Base-by-base conservation (phyloP, 2,329 filamentous ascomycete species). In the Apiospora sp. region DNA sequence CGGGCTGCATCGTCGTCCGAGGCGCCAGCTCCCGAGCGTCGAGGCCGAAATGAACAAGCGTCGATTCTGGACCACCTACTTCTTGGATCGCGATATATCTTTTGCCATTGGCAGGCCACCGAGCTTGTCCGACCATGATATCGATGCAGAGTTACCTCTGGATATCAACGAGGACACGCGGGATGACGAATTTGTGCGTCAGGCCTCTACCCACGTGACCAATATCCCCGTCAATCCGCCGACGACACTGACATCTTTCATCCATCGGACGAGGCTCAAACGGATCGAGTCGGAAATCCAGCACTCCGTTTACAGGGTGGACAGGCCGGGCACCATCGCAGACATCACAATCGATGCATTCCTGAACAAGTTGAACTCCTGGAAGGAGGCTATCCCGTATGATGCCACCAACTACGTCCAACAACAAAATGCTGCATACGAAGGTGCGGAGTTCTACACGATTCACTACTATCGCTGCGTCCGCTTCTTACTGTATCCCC, bases 271-370 rank as follows among this genome's bases (percentile, higher is more conserved):
- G 34, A 72, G 79, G 46, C 76, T 80, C 14, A 80, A 80, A 71
- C 73, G 74, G 24, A 78, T 80, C 67, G 79, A 80, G 70, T 80
- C 79, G 12, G 78, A 80, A 43, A 80, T 80, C 43, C 79, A 80
- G 67, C 79, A 80, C 68, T 72, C 71, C 5, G 73, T 79, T 30
- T 80, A 80, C 68, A 73, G 79, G 54, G 78, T 80, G 7, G 79
- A 80, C 71, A 73, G 73, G 41, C 73, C 77, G 3, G 73, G 71
- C 22, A 76, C 76, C 16, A 73, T 78, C 24, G 75, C 78, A 16
- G 78, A 80, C 27, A 72, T 70, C 16, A 76, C 72, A 16, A 75
- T 79, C 67, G 74, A 76, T 49, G 43, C 58, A 19, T 80, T 79
- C 67, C 71, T 80, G 30, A 75, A 78, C 37, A 76, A 73, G 30